Evolutionary conservation across 2,329 filamentous ascomycete species (phyloP).

Genomic region (Samsoniella hepiali): DNA sequence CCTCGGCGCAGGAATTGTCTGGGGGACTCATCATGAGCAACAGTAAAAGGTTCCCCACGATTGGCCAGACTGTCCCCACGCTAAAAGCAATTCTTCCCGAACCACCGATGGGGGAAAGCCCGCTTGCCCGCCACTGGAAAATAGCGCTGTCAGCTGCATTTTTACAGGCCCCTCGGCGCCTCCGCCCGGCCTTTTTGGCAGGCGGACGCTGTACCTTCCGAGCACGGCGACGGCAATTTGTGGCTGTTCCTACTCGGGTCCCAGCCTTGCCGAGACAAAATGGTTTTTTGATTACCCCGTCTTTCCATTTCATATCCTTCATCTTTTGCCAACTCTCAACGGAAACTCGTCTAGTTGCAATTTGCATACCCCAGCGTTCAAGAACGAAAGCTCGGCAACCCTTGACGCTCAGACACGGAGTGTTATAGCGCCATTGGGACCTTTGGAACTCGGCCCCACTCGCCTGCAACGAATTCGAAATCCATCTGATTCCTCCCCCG

Average conservation of each 20-base stretch:
- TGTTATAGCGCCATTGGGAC: not conserved
- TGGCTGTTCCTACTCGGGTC: not conserved
- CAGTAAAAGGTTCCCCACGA: not conserved
- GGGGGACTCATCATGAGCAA: not conserved
- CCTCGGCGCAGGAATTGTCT: not conserved
- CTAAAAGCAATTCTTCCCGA: not conserved
- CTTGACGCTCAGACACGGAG: not conserved
- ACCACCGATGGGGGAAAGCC: not conserved
- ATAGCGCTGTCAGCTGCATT: constrained; percentile 1
- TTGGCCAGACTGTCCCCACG: not conserved
- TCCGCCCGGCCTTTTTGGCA: not conserved
- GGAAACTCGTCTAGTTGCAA: not conserved
- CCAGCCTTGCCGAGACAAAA: not conserved
- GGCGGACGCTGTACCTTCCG: constrained; percentile 3
- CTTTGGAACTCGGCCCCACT: constrained; percentile 4
- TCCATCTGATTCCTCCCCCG: constrained; percentile 10
- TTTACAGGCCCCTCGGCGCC: constrained; percentile 5
- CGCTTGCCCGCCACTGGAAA: too few species aligned
- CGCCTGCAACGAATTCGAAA: constrained; percentile 10
- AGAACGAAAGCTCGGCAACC: not conserved
- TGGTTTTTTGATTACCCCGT: not conserved
- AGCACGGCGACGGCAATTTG: not conserved
- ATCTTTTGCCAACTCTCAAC: not conserved
- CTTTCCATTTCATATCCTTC: not conserved
- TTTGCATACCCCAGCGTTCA: not conserved